phyloP scores from a whole-genome alignment of 768 basidiomycete genomes.

The Termitomyces heimii region DNA sequence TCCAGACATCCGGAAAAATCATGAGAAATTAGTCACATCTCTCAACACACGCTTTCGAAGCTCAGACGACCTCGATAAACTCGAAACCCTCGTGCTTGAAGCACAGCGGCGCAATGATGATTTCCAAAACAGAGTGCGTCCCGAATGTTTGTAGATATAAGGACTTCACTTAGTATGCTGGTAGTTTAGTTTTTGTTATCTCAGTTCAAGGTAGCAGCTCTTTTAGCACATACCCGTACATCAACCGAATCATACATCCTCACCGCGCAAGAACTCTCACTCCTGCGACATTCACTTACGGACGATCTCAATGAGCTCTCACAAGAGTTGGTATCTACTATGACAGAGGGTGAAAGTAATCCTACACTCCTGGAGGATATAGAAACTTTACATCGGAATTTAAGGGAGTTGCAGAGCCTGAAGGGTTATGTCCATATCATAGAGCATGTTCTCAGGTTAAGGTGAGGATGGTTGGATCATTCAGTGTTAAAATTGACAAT shows the following conservation, averaged over 20 bases:
- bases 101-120: constrained; percentile 33
- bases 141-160: constrained; percentile 9
- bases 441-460: constrained; percentile 61
- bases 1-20: constrained; percentile 32
- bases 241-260: constrained; percentile 44
- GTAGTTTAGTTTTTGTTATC: constrained; percentile 58
- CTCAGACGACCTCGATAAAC: constrained; percentile 43
- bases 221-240: constrained; percentile 44
- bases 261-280: constrained; percentile 67
- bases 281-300: constrained; percentile 69
- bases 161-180: constrained; percentile 28
- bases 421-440: constrained; percentile 73
- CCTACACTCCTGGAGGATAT: constrained; percentile 78
- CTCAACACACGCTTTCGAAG: constrained; percentile 44
- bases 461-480: constrained; percentile 37
- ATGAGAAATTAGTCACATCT: constrained; percentile 26
- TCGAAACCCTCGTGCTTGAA: constrained; percentile 38
- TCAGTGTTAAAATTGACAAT: neutral
- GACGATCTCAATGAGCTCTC: constrained; percentile 73
- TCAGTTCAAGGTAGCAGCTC: constrained; percentile 34
- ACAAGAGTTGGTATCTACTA: constrained; percentile 54
- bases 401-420: constrained; percentile 74
- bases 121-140: constrained; percentile 41
- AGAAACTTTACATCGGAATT: constrained; percentile 67
- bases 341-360: constrained; percentile 38